Evolutionary conservation across 164 flowering plant genomes (phyloP).

Genomic region (Liriodendron chinense): DNA sequence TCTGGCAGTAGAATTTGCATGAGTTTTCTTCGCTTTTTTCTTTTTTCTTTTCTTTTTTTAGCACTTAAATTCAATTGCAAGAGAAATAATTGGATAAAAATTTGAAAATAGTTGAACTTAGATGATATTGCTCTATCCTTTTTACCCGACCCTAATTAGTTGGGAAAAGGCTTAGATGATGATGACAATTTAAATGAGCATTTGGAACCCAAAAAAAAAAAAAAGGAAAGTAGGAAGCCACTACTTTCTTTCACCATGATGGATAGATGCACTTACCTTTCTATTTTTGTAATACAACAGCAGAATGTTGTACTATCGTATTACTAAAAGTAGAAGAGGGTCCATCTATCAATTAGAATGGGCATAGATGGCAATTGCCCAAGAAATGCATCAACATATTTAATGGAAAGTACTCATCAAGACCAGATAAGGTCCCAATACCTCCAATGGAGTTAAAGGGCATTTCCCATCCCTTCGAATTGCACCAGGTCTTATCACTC

Average conservation of each 20-base stretch:
- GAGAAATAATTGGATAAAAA: background rate
- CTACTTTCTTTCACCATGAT: background rate
- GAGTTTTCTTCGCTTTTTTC: too few relatives aligned
- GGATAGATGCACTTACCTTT: background rate
- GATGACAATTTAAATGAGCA: background rate
- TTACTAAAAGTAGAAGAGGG: background rate
- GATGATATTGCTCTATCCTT: background rate
- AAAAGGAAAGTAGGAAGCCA: background rate
- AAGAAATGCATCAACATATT: background rate
- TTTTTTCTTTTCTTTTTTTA: too few relatives aligned
- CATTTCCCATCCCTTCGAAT: slow-evolving; percentile 93
- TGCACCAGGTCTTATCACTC: slow-evolving; percentile 80
- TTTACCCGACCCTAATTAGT: background rate
- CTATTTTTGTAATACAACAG: background rate
- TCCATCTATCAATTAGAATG: background rate
- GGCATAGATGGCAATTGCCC: background rate
- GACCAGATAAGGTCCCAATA: slow-evolving; percentile 10
- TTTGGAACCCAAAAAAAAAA: too few relatives aligned
- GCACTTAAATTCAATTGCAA: too few relatives aligned
- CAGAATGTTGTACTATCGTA: background rate
- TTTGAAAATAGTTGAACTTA: slow-evolving; percentile 1
- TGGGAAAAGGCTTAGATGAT: background rate
- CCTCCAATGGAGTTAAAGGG: slow-evolving; percentile 96
- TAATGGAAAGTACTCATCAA: background rate
- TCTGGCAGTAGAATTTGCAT: background rate